Percentiles rank a stretch among this genome's conserved stretches.
Conservation (phyloP, 305 asterid genomes). For the Rubia peregrina region DNA sequence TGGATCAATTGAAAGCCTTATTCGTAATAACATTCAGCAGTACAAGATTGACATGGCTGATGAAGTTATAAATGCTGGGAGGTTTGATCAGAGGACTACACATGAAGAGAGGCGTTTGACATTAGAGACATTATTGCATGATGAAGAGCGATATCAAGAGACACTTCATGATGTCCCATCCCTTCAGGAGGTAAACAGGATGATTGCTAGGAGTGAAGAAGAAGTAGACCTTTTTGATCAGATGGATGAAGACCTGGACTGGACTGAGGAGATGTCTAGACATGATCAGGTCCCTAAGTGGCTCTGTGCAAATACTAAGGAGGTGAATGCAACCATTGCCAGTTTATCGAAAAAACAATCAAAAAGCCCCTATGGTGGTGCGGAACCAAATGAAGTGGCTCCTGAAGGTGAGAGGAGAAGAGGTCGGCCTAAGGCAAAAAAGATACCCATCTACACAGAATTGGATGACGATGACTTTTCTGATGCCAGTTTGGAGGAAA, state of each 20-base stretch:
- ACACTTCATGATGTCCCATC: conserved; percentile 96
- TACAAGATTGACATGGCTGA: conserved; percentile 99
- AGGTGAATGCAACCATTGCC: conserved; percentile 66
- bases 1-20: conserved; percentile 95
- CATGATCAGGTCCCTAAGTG: conserved; percentile 89
- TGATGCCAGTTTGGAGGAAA: conserved; percentile 79
- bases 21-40: conserved; percentile 94
- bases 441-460: conserved; percentile 74
- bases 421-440: conserved; percentile 80
- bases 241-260: conserved; percentile 95
- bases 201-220: conserved; percentile 95
- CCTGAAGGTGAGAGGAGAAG: conserved; percentile 69
- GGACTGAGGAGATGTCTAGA: conserved; percentile 91
- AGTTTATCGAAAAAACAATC: conserved; percentile 79
- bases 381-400: conserved; percentile 49
- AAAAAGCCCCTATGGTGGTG: conserved; percentile 47
- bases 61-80: conserved; percentile 99
- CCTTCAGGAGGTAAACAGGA: conserved; percentile 93
- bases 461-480: conserved; percentile 89
- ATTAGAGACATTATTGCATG: conserved; percentile 88
- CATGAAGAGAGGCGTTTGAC: conserved; percentile 98
- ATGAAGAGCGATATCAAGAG: conserved; percentile 96
- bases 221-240: conserved; percentile 95
- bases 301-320: conserved; percentile 79
- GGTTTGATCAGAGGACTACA: conserved; percentile 98